A percentile compares a stretch with the other conserved stretches of the same genome.
Evolutionary conservation across 345 rosid species (phyloP).

Genomic region (Ricinus communis): DNA sequence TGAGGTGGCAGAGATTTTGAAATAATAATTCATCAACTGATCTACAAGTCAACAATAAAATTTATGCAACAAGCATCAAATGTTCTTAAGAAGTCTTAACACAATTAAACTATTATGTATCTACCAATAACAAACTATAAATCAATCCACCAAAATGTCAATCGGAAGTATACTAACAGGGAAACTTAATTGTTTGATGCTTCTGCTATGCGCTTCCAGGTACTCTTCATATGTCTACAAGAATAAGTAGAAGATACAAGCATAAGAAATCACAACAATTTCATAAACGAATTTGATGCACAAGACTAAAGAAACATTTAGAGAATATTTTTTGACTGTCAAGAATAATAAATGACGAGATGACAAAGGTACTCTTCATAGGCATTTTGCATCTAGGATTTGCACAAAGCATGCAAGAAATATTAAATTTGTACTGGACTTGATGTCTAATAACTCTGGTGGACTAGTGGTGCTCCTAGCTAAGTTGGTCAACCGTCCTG

Average conservation of each 20-base stretch:
- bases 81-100: not conserved
- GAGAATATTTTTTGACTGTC: not conserved
- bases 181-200: slow-evolving; percentile 51
- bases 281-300: not conserved
- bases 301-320: not conserved
- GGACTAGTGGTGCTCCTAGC: not conserved
- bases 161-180: slow-evolving; percentile 59
- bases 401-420: not conserved
- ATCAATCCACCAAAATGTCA: slow-evolving; percentile 5
- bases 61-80: not conserved
- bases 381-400: not conserved
- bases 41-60: not conserved
- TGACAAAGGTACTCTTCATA: not conserved
- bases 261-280: not conserved
- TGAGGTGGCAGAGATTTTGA: not conserved
- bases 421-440: not conserved
- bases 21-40: not conserved
- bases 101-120: not conserved
- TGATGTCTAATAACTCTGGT: not conserved
- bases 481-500: not conserved
- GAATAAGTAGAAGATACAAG: slow-evolving; percentile 5
- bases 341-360: not conserved
- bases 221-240: slow-evolving; percentile 96
- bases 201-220: slow-evolving; percentile 74
- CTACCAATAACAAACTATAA: slow-evolving; percentile 6